These are phyloP conservation scores for Strobilomyces dryophilus DNA, from an alignment of 768 basidiomycete genomes.

Conservation along the genomic window DNA sequence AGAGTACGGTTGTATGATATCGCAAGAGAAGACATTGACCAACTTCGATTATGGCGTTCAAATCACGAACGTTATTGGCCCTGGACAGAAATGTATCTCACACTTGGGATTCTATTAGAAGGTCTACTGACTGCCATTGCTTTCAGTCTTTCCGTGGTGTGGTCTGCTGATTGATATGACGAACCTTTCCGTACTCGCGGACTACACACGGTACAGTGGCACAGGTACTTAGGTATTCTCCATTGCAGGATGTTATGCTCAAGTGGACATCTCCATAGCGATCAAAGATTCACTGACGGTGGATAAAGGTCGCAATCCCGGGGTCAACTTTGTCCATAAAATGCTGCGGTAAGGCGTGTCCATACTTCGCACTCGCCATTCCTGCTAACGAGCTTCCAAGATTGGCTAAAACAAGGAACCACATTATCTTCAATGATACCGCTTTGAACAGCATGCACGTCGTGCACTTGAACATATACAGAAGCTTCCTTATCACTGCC, in stretches of 20 bases:
- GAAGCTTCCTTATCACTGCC: conserved; percentile 75
- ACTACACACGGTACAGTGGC: conserved; percentile 66
- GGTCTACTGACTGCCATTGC: neutral
- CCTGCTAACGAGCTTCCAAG: conserved; percentile 34
- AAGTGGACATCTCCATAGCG: conserved; percentile 36
- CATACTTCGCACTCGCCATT: neutral
- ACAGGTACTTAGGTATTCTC: conserved; percentile 42
- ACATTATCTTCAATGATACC: conserved; percentile 78
- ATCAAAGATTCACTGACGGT: conserved; percentile 69
- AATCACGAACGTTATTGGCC: conserved; percentile 50
- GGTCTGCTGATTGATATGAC: conserved; percentile 75
- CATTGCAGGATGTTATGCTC: neutral
- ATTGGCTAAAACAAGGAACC: conserved; percentile 66
- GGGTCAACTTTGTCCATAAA: conserved; percentile 60
- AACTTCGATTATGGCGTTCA: conserved; percentile 71
- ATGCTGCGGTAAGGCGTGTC: conserved; percentile 61
- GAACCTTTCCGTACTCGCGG: conserved; percentile 73
- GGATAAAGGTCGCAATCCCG: conserved; percentile 59
- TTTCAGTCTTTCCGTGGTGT: conserved; percentile 91
- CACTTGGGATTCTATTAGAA: neutral
- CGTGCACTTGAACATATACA: conserved; percentile 81
- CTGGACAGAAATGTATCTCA: conserved; percentile 39
- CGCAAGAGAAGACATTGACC: conserved; percentile 81
- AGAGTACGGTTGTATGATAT: conserved; percentile 91
- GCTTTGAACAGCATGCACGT: conserved; percentile 56